Percentiles rank a stretch among this genome's conserved stretches.
phyloP scores from a whole-genome alignment of 768 basidiomycete genomes.

The Butyriboletus loyo region DNA sequence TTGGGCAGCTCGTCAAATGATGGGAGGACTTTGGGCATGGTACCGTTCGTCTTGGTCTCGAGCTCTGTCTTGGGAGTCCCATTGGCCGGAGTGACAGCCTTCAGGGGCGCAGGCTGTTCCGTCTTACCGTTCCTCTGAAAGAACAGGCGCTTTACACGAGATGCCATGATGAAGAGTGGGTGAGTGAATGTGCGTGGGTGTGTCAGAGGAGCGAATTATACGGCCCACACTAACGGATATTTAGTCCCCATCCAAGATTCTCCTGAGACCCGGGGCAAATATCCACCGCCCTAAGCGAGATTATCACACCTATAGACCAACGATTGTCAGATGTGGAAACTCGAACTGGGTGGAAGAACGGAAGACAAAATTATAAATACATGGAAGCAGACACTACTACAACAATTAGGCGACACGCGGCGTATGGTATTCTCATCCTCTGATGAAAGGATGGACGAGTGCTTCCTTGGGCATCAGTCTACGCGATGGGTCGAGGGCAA shows the following conservation, averaged over 20 bases:
- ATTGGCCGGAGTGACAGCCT: not conserved
- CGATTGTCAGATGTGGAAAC: conserved; percentile 10
- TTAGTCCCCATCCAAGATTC: not conserved
- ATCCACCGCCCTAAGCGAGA: not conserved
- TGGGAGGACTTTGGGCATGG: conserved; percentile 35
- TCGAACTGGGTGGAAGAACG: conserved; percentile 3
- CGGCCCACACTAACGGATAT: not conserved
- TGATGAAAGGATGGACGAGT: conserved; percentile 81
- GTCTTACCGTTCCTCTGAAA: conserved; percentile 9
- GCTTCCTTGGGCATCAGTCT: conserved; percentile 90
- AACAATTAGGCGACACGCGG: conserved; percentile 15
- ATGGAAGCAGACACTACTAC: conserved; percentile 11
- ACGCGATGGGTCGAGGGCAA: conserved; percentile 81
- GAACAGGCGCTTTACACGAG: conserved; percentile 13
- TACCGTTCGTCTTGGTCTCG: not conserved
- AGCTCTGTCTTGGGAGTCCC: not conserved
- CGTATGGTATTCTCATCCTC: conserved; percentile 39
- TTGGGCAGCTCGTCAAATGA: conserved; percentile 48
- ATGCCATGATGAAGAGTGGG: conserved; percentile 10
- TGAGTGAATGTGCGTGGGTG: not conserved
- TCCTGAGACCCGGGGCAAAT: not conserved
- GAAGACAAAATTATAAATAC: conserved; percentile 24
- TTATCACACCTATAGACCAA: conserved; percentile 6
- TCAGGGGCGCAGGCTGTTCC: conserved; percentile 4
- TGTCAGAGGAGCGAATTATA: not conserved